Evolutionary conservation across 768 basidiomycete species (phyloP).

Genomic region (Boletus barrowsii): DNA sequence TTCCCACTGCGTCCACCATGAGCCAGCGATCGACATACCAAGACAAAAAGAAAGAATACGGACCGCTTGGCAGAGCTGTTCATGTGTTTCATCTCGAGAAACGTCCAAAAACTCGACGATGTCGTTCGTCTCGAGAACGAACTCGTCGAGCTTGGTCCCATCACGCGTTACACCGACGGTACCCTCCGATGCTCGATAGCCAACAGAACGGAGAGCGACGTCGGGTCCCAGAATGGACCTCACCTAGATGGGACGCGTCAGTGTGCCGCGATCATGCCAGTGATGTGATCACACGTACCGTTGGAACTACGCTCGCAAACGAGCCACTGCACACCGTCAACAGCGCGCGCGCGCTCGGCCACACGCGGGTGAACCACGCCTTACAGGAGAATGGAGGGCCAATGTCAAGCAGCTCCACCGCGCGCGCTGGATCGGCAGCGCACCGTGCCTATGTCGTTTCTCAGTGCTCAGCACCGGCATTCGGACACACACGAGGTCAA

Average conservation of each 20-base stretch:
- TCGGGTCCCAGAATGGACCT: conserved; percentile 11
- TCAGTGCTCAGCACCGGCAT: too few species aligned
- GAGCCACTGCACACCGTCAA: conserved; percentile 6
- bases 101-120: conserved; percentile 21
- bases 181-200: conserved; percentile 16
- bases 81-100: conserved; percentile 5
- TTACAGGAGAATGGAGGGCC: conserved; percentile 7
- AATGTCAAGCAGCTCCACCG: conserved; percentile 15
- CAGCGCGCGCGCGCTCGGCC: conserved; percentile 7
- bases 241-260: neutral
- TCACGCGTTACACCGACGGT: neutral
- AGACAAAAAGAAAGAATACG: neutral
- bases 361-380: conserved; percentile 15
- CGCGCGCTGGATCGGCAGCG: conserved; percentile 11
- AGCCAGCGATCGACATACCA: neutral
- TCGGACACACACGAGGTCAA: too few species aligned
- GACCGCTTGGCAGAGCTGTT: conserved; percentile 16
- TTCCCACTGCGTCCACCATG: conserved; percentile 15
- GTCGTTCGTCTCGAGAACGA: neutral
- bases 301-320: conserved; percentile 9
- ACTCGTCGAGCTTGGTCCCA: conserved; percentile 8
- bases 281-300: too few species aligned
- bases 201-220: neutral
- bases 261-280: too few species aligned
- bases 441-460: conserved; percentile 7